These are phyloP conservation scores for Colletotrichum sidae DNA, from an alignment of 2,329 filamentous ascomycete genomes.

Conservation along the genomic window DNA sequence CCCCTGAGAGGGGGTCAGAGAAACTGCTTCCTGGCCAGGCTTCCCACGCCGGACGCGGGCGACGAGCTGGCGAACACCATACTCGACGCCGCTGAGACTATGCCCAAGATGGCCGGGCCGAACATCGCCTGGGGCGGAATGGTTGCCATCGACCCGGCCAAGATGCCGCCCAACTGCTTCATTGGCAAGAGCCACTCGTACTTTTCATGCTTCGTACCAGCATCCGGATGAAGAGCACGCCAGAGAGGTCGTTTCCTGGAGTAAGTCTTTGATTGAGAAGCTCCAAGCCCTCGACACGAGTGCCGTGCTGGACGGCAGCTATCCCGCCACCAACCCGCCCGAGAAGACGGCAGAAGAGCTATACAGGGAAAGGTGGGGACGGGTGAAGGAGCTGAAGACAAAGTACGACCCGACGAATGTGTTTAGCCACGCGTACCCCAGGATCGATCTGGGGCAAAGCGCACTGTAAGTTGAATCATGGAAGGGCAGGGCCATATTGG, in stretches of 20 bases:
- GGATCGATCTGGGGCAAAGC: neutral
- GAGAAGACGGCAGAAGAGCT: constrained; percentile 8
- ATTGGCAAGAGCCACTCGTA: constrained; percentile 13
- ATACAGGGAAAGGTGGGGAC: constrained; percentile 5
- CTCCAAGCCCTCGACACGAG: neutral
- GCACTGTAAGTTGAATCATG: too few species aligned
- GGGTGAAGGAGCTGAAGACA: constrained; percentile 17
- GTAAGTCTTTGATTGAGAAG: constrained; percentile 1
- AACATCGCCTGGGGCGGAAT: constrained; percentile 17
- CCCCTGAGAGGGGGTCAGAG: constrained; percentile 13
- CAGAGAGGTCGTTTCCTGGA: neutral
- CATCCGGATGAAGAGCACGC: neutral
- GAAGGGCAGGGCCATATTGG: too few species aligned
- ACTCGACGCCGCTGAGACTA: constrained; percentile 4
- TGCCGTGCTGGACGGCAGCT: neutral
- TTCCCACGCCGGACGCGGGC: neutral
- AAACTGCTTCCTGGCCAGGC: constrained; percentile 11
- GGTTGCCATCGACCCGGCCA: constrained; percentile 1
- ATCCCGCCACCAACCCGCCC: constrained; percentile 10
- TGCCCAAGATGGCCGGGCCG: constrained; percentile 5
- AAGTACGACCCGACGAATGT: constrained; percentile 12
- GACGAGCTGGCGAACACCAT: constrained; percentile 3
- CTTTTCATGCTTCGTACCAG: constrained; percentile 19
- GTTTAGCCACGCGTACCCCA: constrained; percentile 5
- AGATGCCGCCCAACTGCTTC: constrained; percentile 19